phyloP scores from a whole-genome alignment of 306 rosid species.

The Trifolium subterraneum region DNA sequence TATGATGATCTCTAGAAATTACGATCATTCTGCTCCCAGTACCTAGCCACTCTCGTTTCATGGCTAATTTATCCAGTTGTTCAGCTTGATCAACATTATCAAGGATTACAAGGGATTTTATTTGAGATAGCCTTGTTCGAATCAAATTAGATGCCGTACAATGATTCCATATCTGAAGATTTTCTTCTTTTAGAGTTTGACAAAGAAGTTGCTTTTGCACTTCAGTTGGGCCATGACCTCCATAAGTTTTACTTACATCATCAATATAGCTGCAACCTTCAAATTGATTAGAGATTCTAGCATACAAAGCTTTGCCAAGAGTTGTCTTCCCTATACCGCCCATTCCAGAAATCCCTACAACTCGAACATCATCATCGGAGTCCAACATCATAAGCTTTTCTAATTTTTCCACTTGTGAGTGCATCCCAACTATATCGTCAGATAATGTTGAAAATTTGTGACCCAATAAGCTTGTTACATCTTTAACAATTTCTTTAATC shows the following conservation, averaged over 20 bases:
- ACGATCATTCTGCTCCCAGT: conserved; percentile 29
- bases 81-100: conserved; percentile 18
- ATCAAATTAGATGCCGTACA: neutral
- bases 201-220: conserved; percentile 10
- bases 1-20: conserved; percentile 26
- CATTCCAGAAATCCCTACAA: conserved; percentile 27
- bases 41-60: conserved; percentile 6
- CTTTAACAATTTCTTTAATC: neutral
- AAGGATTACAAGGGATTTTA: conserved; percentile 9
- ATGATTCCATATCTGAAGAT: neutral
- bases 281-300: conserved; percentile 23
- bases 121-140: neutral
- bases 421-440: conserved; percentile 21
- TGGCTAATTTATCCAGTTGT: conserved; percentile 4
- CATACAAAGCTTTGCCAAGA: conserved; percentile 11
- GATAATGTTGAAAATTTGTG: neutral
- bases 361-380: conserved; percentile 4
- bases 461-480: neutral
- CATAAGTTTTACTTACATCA: neutral
- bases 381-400: neutral
- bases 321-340: conserved; percentile 9
- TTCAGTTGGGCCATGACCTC: neutral
- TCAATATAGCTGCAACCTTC: conserved; percentile 10
- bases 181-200: neutral
- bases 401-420: neutral